These are phyloP conservation scores for Micromonas commoda DNA, from an alignment of 139 green algal genomes.

Conservation along the genomic window DNA sequence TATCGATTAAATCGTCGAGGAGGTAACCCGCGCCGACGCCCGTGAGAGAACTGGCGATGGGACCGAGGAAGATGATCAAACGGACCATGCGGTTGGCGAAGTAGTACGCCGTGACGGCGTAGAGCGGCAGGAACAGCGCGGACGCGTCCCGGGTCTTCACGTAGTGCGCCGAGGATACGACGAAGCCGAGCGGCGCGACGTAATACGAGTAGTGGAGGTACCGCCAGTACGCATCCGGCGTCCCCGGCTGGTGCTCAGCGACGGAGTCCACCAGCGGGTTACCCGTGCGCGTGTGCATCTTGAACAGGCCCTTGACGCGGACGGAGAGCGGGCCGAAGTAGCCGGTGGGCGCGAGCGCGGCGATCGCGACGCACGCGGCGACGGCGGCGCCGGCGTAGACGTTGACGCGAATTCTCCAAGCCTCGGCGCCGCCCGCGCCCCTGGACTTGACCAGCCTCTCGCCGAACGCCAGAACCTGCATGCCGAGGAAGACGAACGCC, in stretches of 20 bases:
- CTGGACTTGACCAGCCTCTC: neutral
- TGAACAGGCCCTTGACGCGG: conserved; percentile 28
- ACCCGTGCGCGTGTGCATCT: conserved; percentile 46
- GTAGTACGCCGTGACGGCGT: conserved; percentile 26
- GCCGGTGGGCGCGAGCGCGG: conserved; percentile 1
- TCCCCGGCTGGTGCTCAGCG: conserved; percentile 53
- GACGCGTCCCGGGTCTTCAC: neutral
- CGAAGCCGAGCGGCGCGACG: conserved; percentile 25
- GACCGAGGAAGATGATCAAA: conserved; percentile 35
- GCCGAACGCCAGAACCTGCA: conserved; percentile 48
- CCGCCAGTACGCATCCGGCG: conserved; percentile 45
- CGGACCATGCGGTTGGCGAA: conserved; percentile 33
- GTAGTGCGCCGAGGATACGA: conserved; percentile 5
- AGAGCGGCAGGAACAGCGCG: conserved; percentile 24
- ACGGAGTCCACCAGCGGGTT: conserved; percentile 51
- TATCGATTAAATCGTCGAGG: conserved; percentile 8
- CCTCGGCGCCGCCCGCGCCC: neutral
- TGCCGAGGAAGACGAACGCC: conserved; percentile 45
- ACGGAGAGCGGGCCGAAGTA: conserved; percentile 24
- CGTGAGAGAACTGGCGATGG: conserved; percentile 12
- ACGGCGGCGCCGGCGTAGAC: conserved; percentile 7
- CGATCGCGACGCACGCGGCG: conserved; percentile 23
- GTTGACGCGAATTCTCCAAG: neutral
- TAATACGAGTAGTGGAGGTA: conserved; percentile 40
- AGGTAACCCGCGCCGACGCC: conserved; percentile 20